Evolutionary conservation across 1,284 basidiomycete genomes (phyloP).

Genomic region (Chiua sp.): DNA sequence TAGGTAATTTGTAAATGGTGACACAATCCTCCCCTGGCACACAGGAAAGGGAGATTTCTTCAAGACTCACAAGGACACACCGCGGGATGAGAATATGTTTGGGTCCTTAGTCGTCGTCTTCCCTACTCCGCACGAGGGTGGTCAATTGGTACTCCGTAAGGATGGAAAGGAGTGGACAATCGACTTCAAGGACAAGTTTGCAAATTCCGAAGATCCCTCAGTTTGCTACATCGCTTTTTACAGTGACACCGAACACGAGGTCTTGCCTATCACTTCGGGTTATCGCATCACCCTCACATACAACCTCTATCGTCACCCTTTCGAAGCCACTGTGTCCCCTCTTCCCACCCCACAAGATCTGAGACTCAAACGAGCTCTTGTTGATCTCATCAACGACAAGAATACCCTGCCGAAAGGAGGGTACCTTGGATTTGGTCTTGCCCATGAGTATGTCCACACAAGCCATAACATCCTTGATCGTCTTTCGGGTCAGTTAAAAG

Average conservation of each 20-base stretch:
- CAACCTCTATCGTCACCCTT: conserved; percentile 36
- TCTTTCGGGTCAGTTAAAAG: conserved; percentile 14
- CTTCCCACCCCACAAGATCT: conserved; percentile 1
- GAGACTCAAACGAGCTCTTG: conserved; percentile 19
- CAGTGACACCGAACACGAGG: too few relatives aligned
- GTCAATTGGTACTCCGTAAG: too few relatives aligned
- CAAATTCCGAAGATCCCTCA: too few relatives aligned
- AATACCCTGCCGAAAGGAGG: conserved; percentile 8
- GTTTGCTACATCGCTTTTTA: too few relatives aligned
- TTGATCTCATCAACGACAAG: conserved; percentile 42
- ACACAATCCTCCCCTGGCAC: background rate
- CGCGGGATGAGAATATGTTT: conserved; percentile 40
- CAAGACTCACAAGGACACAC: conserved; percentile 38
- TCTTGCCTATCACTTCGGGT: conserved; percentile 28
- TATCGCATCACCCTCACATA: conserved; percentile 49
- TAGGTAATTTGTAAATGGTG: too few relatives aligned
- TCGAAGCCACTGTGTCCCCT: conserved; percentile 5
- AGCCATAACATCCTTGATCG: background rate
- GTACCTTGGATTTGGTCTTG: conserved; percentile 15
- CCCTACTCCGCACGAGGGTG: conserved; percentile 20
- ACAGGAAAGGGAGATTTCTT: conserved; percentile 26
- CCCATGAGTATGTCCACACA: conserved; percentile 11
- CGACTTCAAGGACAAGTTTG: too few relatives aligned
- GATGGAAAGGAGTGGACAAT: too few relatives aligned
- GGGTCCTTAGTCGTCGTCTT: conserved; percentile 47